Percentiles rank a stretch among this genome's conserved stretches.
Evolutionary conservation across 352 stramenopile species (phyloP).

Genomic region (Phytophthora colocasiae): DNA sequence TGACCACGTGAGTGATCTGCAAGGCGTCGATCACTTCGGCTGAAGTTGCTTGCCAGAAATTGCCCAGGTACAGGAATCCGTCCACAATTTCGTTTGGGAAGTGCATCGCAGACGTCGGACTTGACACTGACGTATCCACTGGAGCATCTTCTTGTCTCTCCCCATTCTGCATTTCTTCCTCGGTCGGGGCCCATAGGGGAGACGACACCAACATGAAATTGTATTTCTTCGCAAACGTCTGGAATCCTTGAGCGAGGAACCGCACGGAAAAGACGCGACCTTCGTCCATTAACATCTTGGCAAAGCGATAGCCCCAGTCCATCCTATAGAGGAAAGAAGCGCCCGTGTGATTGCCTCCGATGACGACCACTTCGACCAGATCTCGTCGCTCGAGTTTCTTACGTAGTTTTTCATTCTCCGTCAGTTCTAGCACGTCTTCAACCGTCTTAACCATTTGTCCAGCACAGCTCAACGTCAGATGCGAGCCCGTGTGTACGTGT

Average conservation of each 20-base stretch:
- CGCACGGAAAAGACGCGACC: slow-evolving; percentile 75
- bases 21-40: slow-evolving; percentile 55
- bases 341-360: slow-evolving; percentile 59
- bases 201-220: slow-evolving; percentile 59
- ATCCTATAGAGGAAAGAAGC: slow-evolving; percentile 62
- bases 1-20: slow-evolving; percentile 77
- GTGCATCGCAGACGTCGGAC: slow-evolving; percentile 33
- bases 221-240: slow-evolving; percentile 73
- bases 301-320: slow-evolving; percentile 77
- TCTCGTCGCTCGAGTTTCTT: slow-evolving; percentile 63
- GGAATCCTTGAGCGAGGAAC: slow-evolving; percentile 74
- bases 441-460: slow-evolving; percentile 43
- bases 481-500: slow-evolving; percentile 24
- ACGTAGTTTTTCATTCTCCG: slow-evolving; percentile 40
- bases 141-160: slow-evolving; percentile 10
- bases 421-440: slow-evolving; percentile 57
- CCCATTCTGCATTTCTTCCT: slow-evolving; percentile 6
- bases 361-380: slow-evolving; percentile 77
- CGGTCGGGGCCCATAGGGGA: slow-evolving; percentile 12
- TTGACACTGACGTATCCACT: slow-evolving; percentile 7
- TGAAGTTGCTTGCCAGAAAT: slow-evolving; percentile 86
- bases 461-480: slow-evolving; percentile 33
- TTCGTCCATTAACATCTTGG: slow-evolving; percentile 66
- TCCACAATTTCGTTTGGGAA: slow-evolving; percentile 86
- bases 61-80: slow-evolving; percentile 74